phyloP scores from a whole-genome alignment of 768 basidiomycete species.

The Strobilomyces confusus region DNA sequence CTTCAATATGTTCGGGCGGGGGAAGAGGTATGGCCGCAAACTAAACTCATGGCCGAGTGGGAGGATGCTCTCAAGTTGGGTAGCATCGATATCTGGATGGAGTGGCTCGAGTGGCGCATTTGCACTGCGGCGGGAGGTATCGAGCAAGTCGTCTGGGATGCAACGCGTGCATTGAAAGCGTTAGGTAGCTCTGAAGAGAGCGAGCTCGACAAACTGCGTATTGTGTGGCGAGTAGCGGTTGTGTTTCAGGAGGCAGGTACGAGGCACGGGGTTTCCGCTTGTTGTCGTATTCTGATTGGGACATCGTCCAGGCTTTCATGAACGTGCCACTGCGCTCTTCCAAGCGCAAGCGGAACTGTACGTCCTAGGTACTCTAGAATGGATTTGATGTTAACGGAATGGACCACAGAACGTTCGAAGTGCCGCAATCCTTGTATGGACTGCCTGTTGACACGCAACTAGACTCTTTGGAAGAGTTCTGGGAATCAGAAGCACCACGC shows the following conservation, averaged over 20 bases:
- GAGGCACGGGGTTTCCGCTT: conserved; percentile 12
- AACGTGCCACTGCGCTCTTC: conserved; percentile 72
- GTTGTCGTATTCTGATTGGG: neutral
- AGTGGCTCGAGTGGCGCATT: conserved; percentile 78
- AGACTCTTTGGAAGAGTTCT: conserved; percentile 69
- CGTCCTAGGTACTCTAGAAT: conserved; percentile 22
- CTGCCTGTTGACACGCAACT: conserved; percentile 47
- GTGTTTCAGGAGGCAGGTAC: conserved; percentile 65
- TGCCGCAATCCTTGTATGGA: conserved; percentile 43
- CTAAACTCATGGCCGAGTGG: conserved; percentile 62
- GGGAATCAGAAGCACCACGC: conserved; percentile 82
- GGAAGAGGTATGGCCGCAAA: conserved; percentile 64
- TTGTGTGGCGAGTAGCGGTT: conserved; percentile 69
- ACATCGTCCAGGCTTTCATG: conserved; percentile 52
- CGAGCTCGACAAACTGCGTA: conserved; percentile 52
- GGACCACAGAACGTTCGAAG: conserved; percentile 54
- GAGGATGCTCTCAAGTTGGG: conserved; percentile 54
- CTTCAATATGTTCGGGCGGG: conserved; percentile 67
- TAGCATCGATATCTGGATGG: conserved; percentile 63
- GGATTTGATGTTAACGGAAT: conserved; percentile 5
- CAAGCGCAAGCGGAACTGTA: conserved; percentile 85
- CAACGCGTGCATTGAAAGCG: conserved; percentile 41
- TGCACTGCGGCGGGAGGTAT: conserved; percentile 45
- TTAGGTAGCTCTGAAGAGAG: conserved; percentile 40
- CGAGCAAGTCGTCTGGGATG: conserved; percentile 51